Base-by-base conservation (phyloP, 2,329 filamentous ascomycete species). In the Cephalotrichum gorgonifer region DNA sequence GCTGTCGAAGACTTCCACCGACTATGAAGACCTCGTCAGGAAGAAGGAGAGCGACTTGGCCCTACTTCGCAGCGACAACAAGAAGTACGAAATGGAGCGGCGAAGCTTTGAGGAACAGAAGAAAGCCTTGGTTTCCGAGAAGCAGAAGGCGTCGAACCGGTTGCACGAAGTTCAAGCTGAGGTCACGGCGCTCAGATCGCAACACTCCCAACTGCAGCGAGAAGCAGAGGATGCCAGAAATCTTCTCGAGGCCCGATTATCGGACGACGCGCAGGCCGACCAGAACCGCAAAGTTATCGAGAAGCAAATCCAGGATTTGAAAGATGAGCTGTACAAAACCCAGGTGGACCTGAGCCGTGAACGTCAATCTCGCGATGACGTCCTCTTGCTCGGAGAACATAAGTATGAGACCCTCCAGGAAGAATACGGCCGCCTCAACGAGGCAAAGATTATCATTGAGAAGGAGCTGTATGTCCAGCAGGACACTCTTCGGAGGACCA, bases 391-490 rank as follows among this genome's bases (percentile, higher is more conserved):
- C 50, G 83, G 87, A 4, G 89, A 96, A 56, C 90, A 95, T 67
- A 94, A 93, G 62, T 87, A 84, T 58, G 75, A 86, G 42, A 80
- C 84, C 46, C 73, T 98, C 52, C 84, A 90, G 61, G 83, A 90
- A 25, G 89, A 97, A 55, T 95, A 83, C 57, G 84, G 94, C 45
- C 79, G 81, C 30, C 74, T 97, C 30, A 95, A 95, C 58, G 89
- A 96, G 54, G 84, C 88, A 26, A 98, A 98, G 66, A 95, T 96
- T 58, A 95, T 83, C 43, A 95, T 98, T 54, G 91, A 98, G 65
- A 97, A 96, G 64, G 91, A 97, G 65, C 83, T 98, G 63, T 97
- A 97, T 62, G 85, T 87, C 5, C 91, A 97, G 61, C 90, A 96
- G 64, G 91, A 98, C 61, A 86, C 87, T 11, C 77, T 96, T 43